phyloP scores from a whole-genome alignment of 2,329 filamentous ascomycete species.

The Aspergillus puulaauensis region DNA sequence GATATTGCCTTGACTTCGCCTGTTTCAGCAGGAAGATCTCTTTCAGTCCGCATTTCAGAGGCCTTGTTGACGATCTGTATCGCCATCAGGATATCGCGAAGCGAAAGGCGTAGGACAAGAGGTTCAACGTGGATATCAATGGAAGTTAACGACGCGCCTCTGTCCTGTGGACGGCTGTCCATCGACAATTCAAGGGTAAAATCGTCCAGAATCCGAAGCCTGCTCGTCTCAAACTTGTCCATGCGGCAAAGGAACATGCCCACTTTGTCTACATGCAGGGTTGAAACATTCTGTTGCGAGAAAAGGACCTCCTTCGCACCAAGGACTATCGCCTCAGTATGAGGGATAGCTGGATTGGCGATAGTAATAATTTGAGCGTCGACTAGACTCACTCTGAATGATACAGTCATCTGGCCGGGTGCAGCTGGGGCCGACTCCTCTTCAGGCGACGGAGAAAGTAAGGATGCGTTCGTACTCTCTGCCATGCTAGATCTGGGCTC shows the following conservation, averaged over 20 bases:
- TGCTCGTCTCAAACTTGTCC: slow-evolving; percentile 91
- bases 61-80: slow-evolving; percentile 91
- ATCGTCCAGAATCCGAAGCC: slow-evolving; percentile 90
- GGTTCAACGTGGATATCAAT: slow-evolving; percentile 90
- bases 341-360: slow-evolving; percentile 84
- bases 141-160: slow-evolving; percentile 64
- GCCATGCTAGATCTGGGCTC: slow-evolving; percentile 33
- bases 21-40: slow-evolving; percentile 48
- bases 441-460: slow-evolving; percentile 23
- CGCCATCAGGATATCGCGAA: slow-evolving; percentile 91
- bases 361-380: slow-evolving; percentile 96
- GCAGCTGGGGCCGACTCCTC: slow-evolving; percentile 35
- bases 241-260: slow-evolving; percentile 99
- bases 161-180: slow-evolving; percentile 66
- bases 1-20: slow-evolving; percentile 56
- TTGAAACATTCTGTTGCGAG: slow-evolving; percentile 90
- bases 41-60: slow-evolving; percentile 71
- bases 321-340: slow-evolving; percentile 92
- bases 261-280: slow-evolving; percentile 87
- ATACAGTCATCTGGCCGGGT: slow-evolving; percentile 65
- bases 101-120: slow-evolving; percentile 81
- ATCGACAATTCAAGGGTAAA: slow-evolving; percentile 90
- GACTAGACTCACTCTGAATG: slow-evolving; percentile 89
- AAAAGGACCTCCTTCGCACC: slow-evolving; percentile 91
- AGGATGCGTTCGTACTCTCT: slow-evolving; percentile 26